Conservation (phyloP, 1,139 yeast genomes). For the Debaryomyces robertsiae region DNA sequence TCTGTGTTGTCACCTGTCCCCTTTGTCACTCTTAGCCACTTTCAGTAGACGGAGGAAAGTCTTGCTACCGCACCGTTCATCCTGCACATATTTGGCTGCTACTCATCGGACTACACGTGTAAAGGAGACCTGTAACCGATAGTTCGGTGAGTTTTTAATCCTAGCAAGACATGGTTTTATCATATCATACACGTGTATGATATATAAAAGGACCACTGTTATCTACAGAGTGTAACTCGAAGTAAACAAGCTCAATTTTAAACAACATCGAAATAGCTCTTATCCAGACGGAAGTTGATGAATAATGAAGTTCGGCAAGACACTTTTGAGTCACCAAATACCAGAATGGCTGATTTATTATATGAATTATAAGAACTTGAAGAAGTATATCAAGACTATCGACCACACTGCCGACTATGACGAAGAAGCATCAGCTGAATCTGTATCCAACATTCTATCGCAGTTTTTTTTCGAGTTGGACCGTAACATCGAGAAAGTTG, state of each 20-base stretch:
- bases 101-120: conserved; percentile 9
- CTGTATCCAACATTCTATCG: conserved; percentile 44
- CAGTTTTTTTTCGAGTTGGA: conserved; percentile 80
- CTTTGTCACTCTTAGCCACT: no score
- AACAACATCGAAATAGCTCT: no score
- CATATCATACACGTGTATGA: conserved; percentile 6
- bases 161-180: neutral
- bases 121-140: conserved; percentile 1
- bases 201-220: neutral
- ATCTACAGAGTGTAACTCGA: neutral
- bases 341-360: conserved; percentile 90
- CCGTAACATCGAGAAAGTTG: conserved; percentile 79
- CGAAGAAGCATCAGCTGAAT: conserved; percentile 30
- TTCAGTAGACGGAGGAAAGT: no score
- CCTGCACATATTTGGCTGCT: neutral
- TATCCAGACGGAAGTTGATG: neutral
- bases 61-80: no score
- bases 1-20: no score
- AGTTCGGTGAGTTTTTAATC: neutral
- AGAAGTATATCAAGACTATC: conserved; percentile 68
- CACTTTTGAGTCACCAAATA: conserved; percentile 78
- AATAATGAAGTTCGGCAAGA: conserved; percentile 83
- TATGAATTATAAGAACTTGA: conserved; percentile 83
- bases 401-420: conserved; percentile 32
- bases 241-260: no score